These are phyloP conservation scores for Podaxis rugospora DNA, from an alignment of 768 basidiomycete genomes.

Conservation along the genomic window DNA sequence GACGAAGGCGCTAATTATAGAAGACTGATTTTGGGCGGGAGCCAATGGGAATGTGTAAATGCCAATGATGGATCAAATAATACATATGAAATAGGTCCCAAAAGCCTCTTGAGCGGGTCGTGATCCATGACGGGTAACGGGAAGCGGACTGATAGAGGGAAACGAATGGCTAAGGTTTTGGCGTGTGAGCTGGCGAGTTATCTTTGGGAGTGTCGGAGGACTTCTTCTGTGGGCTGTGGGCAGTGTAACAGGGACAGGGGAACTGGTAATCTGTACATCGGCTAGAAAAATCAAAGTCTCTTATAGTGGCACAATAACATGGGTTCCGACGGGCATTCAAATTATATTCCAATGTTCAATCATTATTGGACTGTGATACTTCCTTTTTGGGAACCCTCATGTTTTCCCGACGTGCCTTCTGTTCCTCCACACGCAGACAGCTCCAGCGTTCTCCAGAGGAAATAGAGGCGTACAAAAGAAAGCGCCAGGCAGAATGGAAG, in stretches of 20 bases:
- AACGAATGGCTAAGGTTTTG: not conserved
- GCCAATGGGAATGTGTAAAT: not conserved
- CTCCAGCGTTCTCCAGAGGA: slow-evolving; percentile 18
- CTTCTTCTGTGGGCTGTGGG: not conserved
- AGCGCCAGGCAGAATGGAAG: slow-evolving; percentile 70
- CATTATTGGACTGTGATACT: not conserved
- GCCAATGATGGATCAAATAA: not conserved
- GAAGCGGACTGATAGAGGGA: not conserved
- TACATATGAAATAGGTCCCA: not conserved
- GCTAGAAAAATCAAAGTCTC: not conserved
- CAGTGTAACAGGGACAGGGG: not conserved
- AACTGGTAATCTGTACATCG: not conserved
- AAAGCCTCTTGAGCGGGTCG: not conserved
- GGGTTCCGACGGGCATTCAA: not conserved
- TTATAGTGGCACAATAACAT: not conserved
- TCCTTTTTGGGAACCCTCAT: slow-evolving; percentile 11
- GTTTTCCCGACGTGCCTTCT: slow-evolving; percentile 3
- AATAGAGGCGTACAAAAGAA: slow-evolving; percentile 37
- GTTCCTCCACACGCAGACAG: not conserved
- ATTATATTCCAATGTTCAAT: not conserved
- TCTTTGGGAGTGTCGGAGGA: not conserved
- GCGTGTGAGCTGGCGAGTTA: not conserved
- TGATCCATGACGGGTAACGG: not conserved
- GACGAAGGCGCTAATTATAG: not conserved
- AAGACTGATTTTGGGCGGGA: not conserved